These are phyloP conservation scores for Physaria fendleri DNA, from an alignment of 345 rosid species.

Conservation along the genomic window DNA sequence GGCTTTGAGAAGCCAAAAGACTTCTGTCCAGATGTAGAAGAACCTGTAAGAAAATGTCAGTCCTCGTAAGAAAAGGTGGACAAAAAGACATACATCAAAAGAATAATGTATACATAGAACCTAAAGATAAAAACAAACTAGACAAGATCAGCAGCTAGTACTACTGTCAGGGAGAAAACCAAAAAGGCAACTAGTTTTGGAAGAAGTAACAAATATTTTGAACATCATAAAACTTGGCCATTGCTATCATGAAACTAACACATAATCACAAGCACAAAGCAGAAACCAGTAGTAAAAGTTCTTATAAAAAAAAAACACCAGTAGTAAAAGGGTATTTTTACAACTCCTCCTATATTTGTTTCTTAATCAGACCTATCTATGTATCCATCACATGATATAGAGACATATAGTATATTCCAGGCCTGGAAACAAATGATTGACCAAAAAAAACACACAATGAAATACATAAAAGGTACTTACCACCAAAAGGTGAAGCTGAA, in stretches of 20 bases:
- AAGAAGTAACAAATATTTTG: not conserved
- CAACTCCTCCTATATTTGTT: too few relatives aligned
- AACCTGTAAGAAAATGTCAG: conserved; percentile 33
- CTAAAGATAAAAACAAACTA: not conserved
- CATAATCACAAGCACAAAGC: not conserved
- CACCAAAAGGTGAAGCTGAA: conserved; percentile 67
- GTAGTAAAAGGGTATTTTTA: not conserved
- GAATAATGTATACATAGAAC: not conserved
- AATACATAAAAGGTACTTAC: conserved; percentile 30
- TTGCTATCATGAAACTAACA: not conserved
- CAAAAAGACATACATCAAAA: not conserved
- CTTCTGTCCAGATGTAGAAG: conserved; percentile 72
- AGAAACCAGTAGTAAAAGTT: too few relatives aligned
- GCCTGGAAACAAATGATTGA: not conserved
- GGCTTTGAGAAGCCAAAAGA: conserved; percentile 70
- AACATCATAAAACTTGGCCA: not conserved
- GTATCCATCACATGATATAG: not conserved
- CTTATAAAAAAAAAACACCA: too few relatives aligned
- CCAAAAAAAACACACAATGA: not conserved
- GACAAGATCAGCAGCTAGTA: not conserved
- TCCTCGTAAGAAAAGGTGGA: not conserved
- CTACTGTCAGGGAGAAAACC: not conserved
- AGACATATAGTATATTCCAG: not conserved
- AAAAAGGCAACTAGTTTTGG: not conserved
- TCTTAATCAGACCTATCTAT: not conserved